Percentiles rank a stretch among this genome's conserved stretches.
Conservation (phyloP, 73 alveolate genomes). For the Paramecium tetraurelia region DNA sequence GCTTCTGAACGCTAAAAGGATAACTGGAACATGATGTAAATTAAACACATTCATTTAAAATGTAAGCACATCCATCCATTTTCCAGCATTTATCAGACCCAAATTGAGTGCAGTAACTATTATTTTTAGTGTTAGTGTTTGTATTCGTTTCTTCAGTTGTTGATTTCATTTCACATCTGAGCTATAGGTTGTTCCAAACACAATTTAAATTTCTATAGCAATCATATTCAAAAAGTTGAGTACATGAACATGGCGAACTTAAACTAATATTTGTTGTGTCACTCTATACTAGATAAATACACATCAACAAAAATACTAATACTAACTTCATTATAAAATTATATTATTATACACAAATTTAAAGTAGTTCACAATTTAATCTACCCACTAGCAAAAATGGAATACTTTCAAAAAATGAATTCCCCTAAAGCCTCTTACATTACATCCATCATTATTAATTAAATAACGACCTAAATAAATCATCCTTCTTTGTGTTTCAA, state of each 20-base stretch:
- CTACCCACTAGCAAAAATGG: neutral
- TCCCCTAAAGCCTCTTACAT: neutral
- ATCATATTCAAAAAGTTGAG: neutral
- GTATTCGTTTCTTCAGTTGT: neutral
- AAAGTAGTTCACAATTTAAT: neutral
- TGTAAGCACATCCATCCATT: neutral
- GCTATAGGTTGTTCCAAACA: neutral
- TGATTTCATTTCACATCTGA: neutral
- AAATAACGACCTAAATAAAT: too few species aligned
- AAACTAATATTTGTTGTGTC: neutral
- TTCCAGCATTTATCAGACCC: neutral
- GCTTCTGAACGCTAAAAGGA: neutral
- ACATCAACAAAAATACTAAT: neutral
- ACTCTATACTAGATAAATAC: neutral
- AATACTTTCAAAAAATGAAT: neutral
- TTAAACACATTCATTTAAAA: conserved; percentile 3
- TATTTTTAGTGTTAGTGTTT: neutral
- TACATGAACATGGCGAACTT: neutral
- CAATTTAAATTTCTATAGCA: neutral
- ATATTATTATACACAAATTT: neutral
- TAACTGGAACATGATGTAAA: neutral
- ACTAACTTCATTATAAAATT: neutral
- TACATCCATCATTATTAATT: too few species aligned
- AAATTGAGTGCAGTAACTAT: neutral
- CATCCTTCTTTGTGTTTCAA: too few species aligned